These are phyloP conservation scores for Neonectria magnoliae DNA, from an alignment of 2,329 filamentous ascomycete genomes.

Conservation along the genomic window DNA sequence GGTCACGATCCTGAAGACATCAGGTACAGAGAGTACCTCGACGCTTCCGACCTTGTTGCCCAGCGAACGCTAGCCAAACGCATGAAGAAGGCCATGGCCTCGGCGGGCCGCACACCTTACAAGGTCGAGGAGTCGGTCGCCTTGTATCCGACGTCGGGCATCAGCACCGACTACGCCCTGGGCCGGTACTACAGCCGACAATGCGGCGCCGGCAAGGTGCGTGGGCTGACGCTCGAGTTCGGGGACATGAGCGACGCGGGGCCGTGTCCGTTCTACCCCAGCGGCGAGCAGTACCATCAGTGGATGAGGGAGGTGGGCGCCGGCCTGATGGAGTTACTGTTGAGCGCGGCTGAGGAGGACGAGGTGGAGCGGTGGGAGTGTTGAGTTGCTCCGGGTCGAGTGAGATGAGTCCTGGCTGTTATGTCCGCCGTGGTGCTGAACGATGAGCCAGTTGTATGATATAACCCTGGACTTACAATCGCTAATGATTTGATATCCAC, in stretches of 20 bases:
- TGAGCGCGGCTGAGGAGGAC: constrained; percentile 40
- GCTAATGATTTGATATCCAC: not conserved
- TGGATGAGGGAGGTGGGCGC: constrained; percentile 57
- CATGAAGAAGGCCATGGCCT: constrained; percentile 53
- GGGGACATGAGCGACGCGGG: constrained; percentile 43
- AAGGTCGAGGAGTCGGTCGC: constrained; percentile 50
- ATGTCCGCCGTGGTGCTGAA: not conserved
- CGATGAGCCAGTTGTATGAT: not conserved
- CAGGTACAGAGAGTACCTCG: constrained; percentile 58
- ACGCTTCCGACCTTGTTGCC: constrained; percentile 47
- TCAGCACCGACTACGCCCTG: constrained; percentile 59
- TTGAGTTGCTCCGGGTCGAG: not conserved
- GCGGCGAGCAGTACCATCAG: constrained; percentile 52
- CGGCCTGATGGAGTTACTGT: constrained; percentile 59
- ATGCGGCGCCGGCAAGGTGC: constrained; percentile 50
- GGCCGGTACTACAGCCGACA: constrained; percentile 52
- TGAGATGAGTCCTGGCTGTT: not conserved
- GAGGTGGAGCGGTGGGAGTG: constrained; percentile 32
- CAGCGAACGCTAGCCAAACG: constrained; percentile 47
- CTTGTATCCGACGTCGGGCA: constrained; percentile 58
- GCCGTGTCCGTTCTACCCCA: constrained; percentile 58
- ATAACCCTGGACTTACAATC: not conserved
- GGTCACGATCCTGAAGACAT: constrained; percentile 47
- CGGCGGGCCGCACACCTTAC: constrained; percentile 51
- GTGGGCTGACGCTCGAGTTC: constrained; percentile 60